Conservation (phyloP, 805 yeast species). For the Starmerella sp. region DNA sequence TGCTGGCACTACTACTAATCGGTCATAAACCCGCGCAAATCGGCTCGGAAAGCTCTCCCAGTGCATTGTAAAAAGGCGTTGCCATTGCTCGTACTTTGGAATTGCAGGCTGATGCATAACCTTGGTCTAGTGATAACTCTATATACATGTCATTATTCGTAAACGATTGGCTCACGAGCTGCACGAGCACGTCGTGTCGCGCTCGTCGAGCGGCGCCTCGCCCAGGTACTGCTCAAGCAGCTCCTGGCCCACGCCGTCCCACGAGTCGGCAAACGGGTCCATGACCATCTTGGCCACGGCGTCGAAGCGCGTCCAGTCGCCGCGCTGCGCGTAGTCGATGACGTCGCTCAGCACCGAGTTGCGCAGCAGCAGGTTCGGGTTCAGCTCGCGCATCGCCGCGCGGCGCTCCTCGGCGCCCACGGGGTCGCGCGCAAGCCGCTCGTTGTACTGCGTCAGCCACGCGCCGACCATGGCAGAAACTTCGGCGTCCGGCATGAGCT, state of each 20-base stretch:
- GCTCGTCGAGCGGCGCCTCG: conserved; percentile 39
- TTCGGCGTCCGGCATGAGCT: conserved; percentile 25
- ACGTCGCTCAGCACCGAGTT: conserved; percentile 84
- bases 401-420: conserved; percentile 34
- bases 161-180: conserved; percentile 23
- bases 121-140: no score
- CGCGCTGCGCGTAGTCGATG: conserved; percentile 43
- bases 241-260: conserved; percentile 42
- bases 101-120: no score
- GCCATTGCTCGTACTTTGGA: no score
- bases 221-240: conserved; percentile 47
- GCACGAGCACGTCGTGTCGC: conserved; percentile 70
- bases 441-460: conserved; percentile 46
- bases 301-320: conserved; percentile 42
- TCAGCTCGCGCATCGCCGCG: conserved; percentile 36
- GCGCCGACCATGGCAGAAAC: conserved; percentile 36
- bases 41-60: no score
- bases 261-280: conserved; percentile 55
- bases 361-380: conserved; percentile 75
- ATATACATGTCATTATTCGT: neutral
- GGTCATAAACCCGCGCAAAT: no score
- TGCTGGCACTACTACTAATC: no score
- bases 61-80: no score
- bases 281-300: conserved; percentile 62
- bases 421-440: conserved; percentile 34